Base-by-base conservation (phyloP, 1,284 basidiomycete genomes). In the Sanghuangporus sanghuang region DNA sequence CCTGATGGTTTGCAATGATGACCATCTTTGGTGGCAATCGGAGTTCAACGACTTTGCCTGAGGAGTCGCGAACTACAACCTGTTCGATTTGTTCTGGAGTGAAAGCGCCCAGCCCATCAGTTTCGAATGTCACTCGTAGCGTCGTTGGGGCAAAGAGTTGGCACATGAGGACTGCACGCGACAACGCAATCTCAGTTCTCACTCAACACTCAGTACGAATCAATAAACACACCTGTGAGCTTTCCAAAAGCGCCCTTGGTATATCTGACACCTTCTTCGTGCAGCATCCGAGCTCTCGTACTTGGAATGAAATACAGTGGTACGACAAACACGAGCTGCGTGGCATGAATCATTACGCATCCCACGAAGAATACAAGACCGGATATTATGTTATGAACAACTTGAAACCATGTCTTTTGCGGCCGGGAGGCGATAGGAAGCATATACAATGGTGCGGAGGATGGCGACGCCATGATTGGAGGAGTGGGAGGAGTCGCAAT, bases 71-170 rank as follows among this genome's bases (percentile, higher is more conserved):
- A 49, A 86, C 76, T 6, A 89, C 83, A 52, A 87, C 73, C 7
- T 70, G 68, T 35, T 81, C 80, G 32, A 90, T 76, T 49, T 90
- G 84, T 64, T 85, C 79, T 21, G 76, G 70, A 7, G 81, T 81
- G 71, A 91, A 83, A 53, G 78, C 78, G 38, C 89, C 88, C 64
- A 77, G 77, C 8, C 86, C 89, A 60, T 88, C 74, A 0, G 77
- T 82, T 70, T 93, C 87, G 66, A 91, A 90, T 0, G 93, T 92
- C 61, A 97, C 73, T 18, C 85, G 78, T 36, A 97, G 71, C 32
- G 80, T 84, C 0, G 92, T 92, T 0, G 93, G 93, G 0, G 89
- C 90, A 68, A 94, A 96, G 78, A 83, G 88, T 69, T 93, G 88
- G 69, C 82, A 86, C 79, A 89, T 84, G 39, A 95, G 76, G 62